Evolutionary conservation across 768 basidiomycete genomes (phyloP), one percentile per base, ranked within the genome.

Genomic region (Tubosaeta sp.): DNA sequence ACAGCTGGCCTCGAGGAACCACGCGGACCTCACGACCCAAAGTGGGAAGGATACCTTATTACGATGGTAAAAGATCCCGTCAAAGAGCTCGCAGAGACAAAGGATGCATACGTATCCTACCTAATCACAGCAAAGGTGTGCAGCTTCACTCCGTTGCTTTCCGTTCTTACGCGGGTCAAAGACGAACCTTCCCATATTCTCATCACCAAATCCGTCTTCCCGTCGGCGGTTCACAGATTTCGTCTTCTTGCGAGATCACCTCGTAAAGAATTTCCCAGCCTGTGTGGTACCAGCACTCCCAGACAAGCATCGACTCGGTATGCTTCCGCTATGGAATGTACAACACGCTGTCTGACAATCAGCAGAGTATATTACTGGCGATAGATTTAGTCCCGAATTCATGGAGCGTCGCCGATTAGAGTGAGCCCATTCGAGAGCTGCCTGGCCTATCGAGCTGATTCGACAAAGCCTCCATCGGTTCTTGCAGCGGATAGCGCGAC

Each of bases 211-310:
- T 53, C 87, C 90, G 1, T 83, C 84, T 3, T 76, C 88, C 14
- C 83, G 96, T 44, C 79, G 96, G 52, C 84, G 96, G 29, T 99
- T 95, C 71, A 91, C 94, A 62, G 96, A 99, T 71, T 99, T 99
- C 70, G 89, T 90, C 32, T 98, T 98, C 65, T 75, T 99, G 42
- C 77, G 90, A 52, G 85, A 95, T 41, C 83, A 95, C 60, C 80
- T 99, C 22, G 81, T 83, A 11, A 85, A 84, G 72, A 87, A 94
- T 70, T 99, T 97, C 63, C 93, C 94, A 3, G 96, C 96, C 49
- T 95, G 94, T 62, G 94, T 99, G n/a, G 91, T 98, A 0, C 94
- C 96, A 24, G 90, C 91, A 9, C 77, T 99, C 41, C 96, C 96
- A 7, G 94, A 93, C 69, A 99, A 98, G 69, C 96, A 98, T 64